A percentile compares a stretch with the other conserved stretches of the same genome.
Conservation (phyloP, 805 yeast species). For the Lipomyces kockii region DNA sequence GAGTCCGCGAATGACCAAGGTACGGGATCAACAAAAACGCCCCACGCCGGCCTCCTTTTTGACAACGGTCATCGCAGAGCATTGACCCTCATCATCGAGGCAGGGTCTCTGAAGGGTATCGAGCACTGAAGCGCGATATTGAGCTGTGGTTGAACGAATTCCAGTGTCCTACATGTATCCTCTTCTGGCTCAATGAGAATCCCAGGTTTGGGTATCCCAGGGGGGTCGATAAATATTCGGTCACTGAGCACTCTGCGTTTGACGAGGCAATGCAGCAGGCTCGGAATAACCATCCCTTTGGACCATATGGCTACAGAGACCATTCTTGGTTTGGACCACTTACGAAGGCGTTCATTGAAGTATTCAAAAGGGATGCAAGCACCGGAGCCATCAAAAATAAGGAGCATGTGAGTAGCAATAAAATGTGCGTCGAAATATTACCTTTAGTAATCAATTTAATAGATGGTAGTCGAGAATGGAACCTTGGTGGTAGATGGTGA, state of each 20-base stretch:
- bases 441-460: not conserved
- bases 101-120: not conserved
- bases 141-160: not conserved
- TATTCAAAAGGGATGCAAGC: not conserved
- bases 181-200: not conserved
- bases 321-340: not conserved
- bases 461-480: not conserved
- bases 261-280: not conserved
- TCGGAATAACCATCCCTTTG: not conserved
- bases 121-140: not conserved
- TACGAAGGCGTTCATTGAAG: not conserved
- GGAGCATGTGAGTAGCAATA: not conserved
- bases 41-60: not conserved
- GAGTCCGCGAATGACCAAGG: not conserved
- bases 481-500: too few relatives aligned
- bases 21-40: not conserved
- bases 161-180: not conserved
- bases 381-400: not conserved
- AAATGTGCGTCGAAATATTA: too few relatives aligned
- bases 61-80: not conserved
- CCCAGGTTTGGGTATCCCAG: not conserved
- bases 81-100: not conserved
- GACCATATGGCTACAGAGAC: not conserved
- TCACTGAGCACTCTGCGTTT: not conserved
- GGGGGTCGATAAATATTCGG: not conserved